These are phyloP conservation scores for Diaporthe velutina DNA, from an alignment of 2,329 filamentous ascomycete species.

Conservation along the genomic window DNA sequence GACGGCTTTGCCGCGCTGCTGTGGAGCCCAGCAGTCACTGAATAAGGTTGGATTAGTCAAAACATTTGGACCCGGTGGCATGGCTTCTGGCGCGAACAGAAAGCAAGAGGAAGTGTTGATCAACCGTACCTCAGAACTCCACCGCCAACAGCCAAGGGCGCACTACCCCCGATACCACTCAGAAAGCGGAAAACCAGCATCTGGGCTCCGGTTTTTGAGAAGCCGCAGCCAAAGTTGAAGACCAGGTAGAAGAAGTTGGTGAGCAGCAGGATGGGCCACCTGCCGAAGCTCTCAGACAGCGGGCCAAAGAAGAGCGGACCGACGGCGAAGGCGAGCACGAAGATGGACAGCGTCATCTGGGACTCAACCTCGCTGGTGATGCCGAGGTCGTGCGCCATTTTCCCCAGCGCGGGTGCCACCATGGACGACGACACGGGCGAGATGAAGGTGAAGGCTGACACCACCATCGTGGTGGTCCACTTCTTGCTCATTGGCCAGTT, in stretches of 20 bases:
- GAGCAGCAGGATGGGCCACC: constrained; percentile 64
- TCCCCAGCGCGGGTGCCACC: constrained; percentile 48
- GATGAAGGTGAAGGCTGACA: constrained; percentile 65
- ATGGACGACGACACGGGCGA: constrained; percentile 65
- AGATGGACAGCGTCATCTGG: constrained; percentile 63
- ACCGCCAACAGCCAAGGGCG: constrained; percentile 4
- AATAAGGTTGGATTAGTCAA: not conserved
- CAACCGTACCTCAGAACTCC: not conserved
- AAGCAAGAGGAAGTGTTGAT: no score
- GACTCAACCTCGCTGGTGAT: constrained; percentile 53
- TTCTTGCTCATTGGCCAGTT: constrained; percentile 56
- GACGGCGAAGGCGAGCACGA: constrained; percentile 67
- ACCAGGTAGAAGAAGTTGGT: constrained; percentile 43
- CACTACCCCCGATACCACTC: constrained; percentile 2
- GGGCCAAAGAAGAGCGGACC: constrained; percentile 65
- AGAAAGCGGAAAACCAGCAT: constrained; percentile 14
- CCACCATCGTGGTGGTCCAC: constrained; percentile 59
- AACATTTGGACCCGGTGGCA: no score
- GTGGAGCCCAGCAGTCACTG: constrained; percentile 64
- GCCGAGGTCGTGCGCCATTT: constrained; percentile 56
- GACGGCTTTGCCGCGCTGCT: constrained; percentile 73
- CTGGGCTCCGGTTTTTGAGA: not conserved
- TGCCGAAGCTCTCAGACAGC: constrained; percentile 67
- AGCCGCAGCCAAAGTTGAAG: not conserved
- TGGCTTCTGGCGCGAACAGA: not conserved